Evolutionary conservation across 176 grass and related monocot species (phyloP), one percentile per base, ranked within the genome.

Genomic region (Aegilops umbellulata): DNA sequence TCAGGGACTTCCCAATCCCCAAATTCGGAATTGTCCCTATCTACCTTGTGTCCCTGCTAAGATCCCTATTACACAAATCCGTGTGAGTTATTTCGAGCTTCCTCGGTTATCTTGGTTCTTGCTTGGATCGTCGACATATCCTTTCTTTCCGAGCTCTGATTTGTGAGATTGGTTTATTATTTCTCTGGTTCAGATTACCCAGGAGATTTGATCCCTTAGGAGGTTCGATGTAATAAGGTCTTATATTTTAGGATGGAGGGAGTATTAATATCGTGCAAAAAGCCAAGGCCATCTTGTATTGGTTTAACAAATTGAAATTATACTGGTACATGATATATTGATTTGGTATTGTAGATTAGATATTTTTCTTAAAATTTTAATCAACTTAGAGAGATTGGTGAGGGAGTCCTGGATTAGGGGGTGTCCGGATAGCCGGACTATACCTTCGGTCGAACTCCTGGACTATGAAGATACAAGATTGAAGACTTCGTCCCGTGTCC

Each of bases 51-150:
- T 47, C 36, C 13, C 47, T 51, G 47, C 47, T 14, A 5, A 51
- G 47, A 24, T 32, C 46, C 61, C 15, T 49, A 36, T 58, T 60
- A 57, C 46, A 7, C 84, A 86, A 85, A 79, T 69, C 64, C 62
- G 44, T 38, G 15, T 34, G 30, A 68, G 62, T 65, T 58, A 22
- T 65, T 10, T 78, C 41, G 41, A 31, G 60, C 29, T 16, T 53
- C 23, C 36, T 67, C 10, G 31, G 74, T 60, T 5, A 51, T 60
- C 74, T 32, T 29, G 47, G 27, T 79, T 86, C 75, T 69, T 79
- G 63, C 6, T 26, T 65, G 60, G 61, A 65, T 85, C 60, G 25
- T 31, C 19, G 26, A 23, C 19, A 82, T 29, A 77, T 77, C 72
- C 60, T 77, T 66, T 51, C 49, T 73, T 41, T 63, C 10, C 10